Conservation (phyloP, 106 monocot species). For the Chionographis japonica region DNA sequence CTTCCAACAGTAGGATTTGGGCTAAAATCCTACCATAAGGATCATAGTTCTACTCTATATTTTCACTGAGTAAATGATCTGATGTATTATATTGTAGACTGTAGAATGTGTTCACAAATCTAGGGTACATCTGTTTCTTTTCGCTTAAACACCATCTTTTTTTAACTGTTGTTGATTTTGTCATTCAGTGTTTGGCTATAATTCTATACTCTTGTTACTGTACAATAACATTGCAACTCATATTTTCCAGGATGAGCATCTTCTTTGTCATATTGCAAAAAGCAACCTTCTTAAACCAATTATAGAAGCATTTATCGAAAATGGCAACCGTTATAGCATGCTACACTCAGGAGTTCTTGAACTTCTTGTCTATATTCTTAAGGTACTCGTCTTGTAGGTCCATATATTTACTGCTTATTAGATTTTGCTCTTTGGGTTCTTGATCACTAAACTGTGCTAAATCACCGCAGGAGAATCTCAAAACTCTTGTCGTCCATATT, state of each 20-base stretch:
- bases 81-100: too few species aligned
- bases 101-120: too few species aligned
- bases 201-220: too few species aligned
- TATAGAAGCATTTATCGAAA: conserved; percentile 76
- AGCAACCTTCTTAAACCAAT: conserved; percentile 90
- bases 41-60: too few species aligned
- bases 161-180: too few species aligned
- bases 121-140: too few species aligned
- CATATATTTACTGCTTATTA: background rate
- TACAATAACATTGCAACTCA: background rate
- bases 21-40: too few species aligned
- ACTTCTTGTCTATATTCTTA: conserved; percentile 78
- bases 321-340: conserved; percentile 92
- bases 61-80: too few species aligned
- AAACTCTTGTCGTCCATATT: conserved; percentile 55
- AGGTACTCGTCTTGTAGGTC: conserved; percentile 36
- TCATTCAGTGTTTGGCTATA: too few species aligned
- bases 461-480: conserved; percentile 54
- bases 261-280: conserved; percentile 78
- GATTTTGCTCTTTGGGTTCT: background rate
- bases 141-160: too few species aligned
- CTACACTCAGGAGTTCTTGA: conserved; percentile 88
- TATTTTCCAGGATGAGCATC: conserved; percentile 72
- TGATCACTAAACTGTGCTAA: background rate
- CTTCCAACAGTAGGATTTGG: too few species aligned